Base-by-base conservation (phyloP, 148 eudicot genomes). In the Vaccinium darrowii region DNA sequence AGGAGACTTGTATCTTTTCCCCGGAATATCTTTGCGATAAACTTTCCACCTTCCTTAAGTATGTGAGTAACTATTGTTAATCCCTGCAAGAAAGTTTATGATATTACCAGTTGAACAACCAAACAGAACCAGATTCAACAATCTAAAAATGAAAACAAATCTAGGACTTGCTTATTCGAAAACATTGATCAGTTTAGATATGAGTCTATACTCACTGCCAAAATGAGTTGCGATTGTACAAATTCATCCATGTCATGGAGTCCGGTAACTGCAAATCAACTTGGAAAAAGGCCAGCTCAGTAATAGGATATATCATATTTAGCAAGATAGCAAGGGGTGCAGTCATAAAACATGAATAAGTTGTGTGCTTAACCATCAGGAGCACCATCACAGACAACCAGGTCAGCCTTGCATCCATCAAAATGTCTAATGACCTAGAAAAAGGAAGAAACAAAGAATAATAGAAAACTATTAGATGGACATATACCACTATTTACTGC, bases 221-320 rank as follows among this genome's bases (percentile, higher is more conserved):
- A 85, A 86, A 97, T 97, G 87, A 97, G 99, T 90, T 97, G 99
- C 53, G 99, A 94, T 80, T 97, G 99, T 88, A 97, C 99, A 88
- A 95, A 95, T 90, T 97, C 99, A 83, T 97, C 99, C 99, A 97
- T 95, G 92, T 97, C 99, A 91, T 97, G 99, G 80, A 97, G 98
- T 80, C 98, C 99, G 69, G 99, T 97, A 71, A 97, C 99, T 97
- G 95, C 85, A 84, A 80, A 82, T 57, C 80, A 86, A 76, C 62
- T 82, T 62, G 60, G 52, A 90, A 81, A 82, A 47, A 49, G 76
- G 72, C 57, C 86, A 36, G 77, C 21, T 72, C 65, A 50, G 25
- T 25, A 23, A 30, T 82, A 76, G n/a, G 23, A 53, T 36, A 63
- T 39, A 50, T 27, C 58, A 79, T 72, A 51, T 75, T 18, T 67